A percentile compares a stretch with the other conserved stretches of the same genome.
Conservation (phyloP, 108 stramenopile species). For the Fragilaria crotonensis region DNA sequence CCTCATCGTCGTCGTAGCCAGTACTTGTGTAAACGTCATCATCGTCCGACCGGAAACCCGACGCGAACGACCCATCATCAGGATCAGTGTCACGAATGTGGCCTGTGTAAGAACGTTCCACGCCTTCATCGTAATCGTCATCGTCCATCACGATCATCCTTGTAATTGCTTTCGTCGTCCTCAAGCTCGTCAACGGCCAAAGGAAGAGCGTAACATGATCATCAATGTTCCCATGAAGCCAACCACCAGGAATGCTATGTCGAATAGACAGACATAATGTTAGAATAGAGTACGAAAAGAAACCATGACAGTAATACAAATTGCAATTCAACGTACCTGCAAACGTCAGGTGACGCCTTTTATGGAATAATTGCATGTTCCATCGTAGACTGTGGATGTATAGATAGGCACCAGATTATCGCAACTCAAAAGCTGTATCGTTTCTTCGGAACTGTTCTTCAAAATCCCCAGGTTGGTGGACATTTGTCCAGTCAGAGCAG, state of each 20-base stretch:
- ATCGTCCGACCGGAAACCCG: neutral
- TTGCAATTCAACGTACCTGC: neutral
- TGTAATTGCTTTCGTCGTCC: neutral
- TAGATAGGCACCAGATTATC: constrained; percentile 27
- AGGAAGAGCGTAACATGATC: neutral
- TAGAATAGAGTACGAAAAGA: neutral
- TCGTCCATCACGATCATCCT: neutral
- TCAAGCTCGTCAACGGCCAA: neutral
- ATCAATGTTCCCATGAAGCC: neutral
- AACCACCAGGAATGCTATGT: neutral
- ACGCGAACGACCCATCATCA: neutral
- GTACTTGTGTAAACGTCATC: neutral
- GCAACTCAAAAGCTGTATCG: constrained; percentile 23
- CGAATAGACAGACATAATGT: neutral
- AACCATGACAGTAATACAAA: neutral
- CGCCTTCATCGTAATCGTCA: neutral
- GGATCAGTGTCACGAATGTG: neutral
- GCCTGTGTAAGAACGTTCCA: neutral
- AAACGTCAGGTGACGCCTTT: neutral
- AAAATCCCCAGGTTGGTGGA: constrained; percentile 12
- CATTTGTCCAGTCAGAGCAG: constrained; percentile 9
- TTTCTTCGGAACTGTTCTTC: constrained; percentile 4
- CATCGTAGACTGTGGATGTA: constrained; percentile 18
- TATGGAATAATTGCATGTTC: constrained; percentile 7
- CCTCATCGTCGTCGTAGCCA: neutral